Percentiles rank a stretch among this genome's conserved stretches.
Evolutionary conservation across 139 green algal genomes (phyloP).

Genomic region (Coelastrella sp.): DNA sequence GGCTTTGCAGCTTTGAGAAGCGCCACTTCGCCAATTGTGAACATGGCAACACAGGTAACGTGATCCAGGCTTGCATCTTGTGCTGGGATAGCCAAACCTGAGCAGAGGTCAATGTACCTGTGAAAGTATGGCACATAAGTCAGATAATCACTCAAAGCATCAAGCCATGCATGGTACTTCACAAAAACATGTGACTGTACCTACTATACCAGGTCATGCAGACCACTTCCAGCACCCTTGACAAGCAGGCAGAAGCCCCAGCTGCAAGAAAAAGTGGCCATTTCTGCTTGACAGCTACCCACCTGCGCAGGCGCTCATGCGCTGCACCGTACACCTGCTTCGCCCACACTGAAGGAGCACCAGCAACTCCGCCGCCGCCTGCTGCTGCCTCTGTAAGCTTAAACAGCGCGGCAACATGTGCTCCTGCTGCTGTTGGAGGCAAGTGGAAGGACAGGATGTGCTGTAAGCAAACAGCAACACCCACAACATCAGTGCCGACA

Average conservation of each 20-base stretch:
- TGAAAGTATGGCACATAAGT: neutral
- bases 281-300: neutral
- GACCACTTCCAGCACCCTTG: neutral
- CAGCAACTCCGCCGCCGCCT: slow-evolving; percentile 12
- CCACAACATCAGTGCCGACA: no score
- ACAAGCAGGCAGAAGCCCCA: neutral
- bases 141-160: neutral
- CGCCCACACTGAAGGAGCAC: slow-evolving; percentile 34
- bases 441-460: slow-evolving; percentile 69
- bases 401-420: slow-evolving; percentile 70
- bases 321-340: slow-evolving; percentile 41
- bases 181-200: neutral
- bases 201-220: neutral
- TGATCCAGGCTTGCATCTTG: neutral
- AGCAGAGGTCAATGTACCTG: slow-evolving; percentile 46
- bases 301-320: slow-evolving; percentile 43
- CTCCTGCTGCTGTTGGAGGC: slow-evolving; percentile 59
- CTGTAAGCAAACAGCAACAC: slow-evolving; percentile 47
- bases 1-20: slow-evolving; percentile 54
- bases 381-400: slow-evolving; percentile 44
- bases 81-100: neutral
- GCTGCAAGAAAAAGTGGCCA: neutral
- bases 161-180: neutral
- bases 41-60: slow-evolving; percentile 61
- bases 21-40: slow-evolving; percentile 75